Percentiles rank a stretch among this genome's conserved stretches.
These are phyloP conservation scores for Oryza coarctata DNA, from an alignment of 176 grass and related monocot species.

Conservation along the genomic window DNA sequence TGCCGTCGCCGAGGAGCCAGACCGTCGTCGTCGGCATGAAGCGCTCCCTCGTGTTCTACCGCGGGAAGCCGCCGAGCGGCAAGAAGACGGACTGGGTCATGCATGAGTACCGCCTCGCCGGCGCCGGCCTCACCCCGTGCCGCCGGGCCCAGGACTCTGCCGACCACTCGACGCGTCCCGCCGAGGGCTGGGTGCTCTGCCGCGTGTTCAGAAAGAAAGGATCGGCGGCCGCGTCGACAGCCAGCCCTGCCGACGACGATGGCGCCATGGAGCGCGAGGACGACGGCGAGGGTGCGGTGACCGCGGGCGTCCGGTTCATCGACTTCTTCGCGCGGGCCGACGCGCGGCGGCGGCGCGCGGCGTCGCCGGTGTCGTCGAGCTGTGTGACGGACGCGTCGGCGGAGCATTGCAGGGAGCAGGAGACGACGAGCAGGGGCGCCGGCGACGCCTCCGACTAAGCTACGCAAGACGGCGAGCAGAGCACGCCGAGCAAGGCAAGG, in stretches of 20 bases:
- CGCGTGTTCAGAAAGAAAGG: slow-evolving; percentile 75
- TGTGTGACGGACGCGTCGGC: slow-evolving; percentile 56
- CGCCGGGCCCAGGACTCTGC: slow-evolving; percentile 2
- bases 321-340: slow-evolving; percentile 64
- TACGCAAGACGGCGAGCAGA: no score
- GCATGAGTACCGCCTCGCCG: slow-evolving; percentile 76
- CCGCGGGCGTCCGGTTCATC: slow-evolving; percentile 38
- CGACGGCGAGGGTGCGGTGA: background rate
- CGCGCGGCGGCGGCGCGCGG: slow-evolving; percentile 4
- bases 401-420: slow-evolving; percentile 55
- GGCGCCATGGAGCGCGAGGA: background rate
- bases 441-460: background rate
- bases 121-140: slow-evolving; percentile 37
- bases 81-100: slow-evolving; percentile 67
- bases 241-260: slow-evolving; percentile 6
- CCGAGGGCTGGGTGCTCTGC: slow-evolving; percentile 73
- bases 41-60: slow-evolving; percentile 65
- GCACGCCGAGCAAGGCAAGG: background rate
- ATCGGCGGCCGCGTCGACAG: background rate
- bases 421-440: slow-evolving; percentile 47
- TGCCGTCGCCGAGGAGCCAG: background rate
- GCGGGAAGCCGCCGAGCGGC: slow-evolving; percentile 49
- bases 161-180: background rate
- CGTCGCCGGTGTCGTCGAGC: slow-evolving; percentile 48
- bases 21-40: slow-evolving; percentile 59